Percentiles rank a stretch among this genome's conserved stretches.
Conservation (phyloP, 1,284 basidiomycete genomes). For the Chalciporus piperatoides region DNA sequence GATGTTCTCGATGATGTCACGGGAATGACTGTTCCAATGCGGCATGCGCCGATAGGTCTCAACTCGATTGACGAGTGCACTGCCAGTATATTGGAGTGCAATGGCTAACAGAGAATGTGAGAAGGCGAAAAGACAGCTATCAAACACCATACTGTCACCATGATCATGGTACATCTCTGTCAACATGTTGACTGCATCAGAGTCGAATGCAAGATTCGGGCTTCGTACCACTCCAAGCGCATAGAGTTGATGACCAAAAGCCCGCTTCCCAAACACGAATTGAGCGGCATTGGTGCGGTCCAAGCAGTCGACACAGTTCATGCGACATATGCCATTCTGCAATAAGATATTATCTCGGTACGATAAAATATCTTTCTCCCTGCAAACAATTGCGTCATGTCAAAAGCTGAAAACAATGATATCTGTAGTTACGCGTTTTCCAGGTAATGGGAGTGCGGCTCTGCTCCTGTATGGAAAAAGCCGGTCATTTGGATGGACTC, state of each 20-base stretch:
- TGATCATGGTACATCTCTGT: slow-evolving; percentile 99
- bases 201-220: slow-evolving; percentile 88
- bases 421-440: slow-evolving; percentile 43
- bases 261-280: slow-evolving; percentile 96
- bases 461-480: slow-evolving; percentile 90
- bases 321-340: slow-evolving; percentile 89
- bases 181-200: slow-evolving; percentile 94
- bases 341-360: slow-evolving; percentile 74
- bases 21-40: slow-evolving; percentile 97
- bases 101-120: slow-evolving; percentile 56
- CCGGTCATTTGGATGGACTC: slow-evolving; percentile 89
- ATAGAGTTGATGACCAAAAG: slow-evolving; percentile 93
- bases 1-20: slow-evolving; percentile 97
- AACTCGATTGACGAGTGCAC: slow-evolving; percentile 94
- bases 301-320: slow-evolving; percentile 95
- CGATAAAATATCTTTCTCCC: slow-evolving; percentile 14
- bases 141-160: slow-evolving; percentile 71
- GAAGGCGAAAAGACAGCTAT: not conserved
- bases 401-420: not conserved
- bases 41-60: slow-evolving; percentile 96
- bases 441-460: slow-evolving; percentile 68
- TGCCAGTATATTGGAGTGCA: slow-evolving; percentile 95
- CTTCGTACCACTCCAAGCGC: slow-evolving; percentile 86
- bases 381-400: not conserved
- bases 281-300: slow-evolving; percentile 98